Evolutionary conservation across 1,284 basidiomycete species (phyloP), one percentile per base, ranked within the genome.

Genomic region (Psilocybe mexicana): DNA sequence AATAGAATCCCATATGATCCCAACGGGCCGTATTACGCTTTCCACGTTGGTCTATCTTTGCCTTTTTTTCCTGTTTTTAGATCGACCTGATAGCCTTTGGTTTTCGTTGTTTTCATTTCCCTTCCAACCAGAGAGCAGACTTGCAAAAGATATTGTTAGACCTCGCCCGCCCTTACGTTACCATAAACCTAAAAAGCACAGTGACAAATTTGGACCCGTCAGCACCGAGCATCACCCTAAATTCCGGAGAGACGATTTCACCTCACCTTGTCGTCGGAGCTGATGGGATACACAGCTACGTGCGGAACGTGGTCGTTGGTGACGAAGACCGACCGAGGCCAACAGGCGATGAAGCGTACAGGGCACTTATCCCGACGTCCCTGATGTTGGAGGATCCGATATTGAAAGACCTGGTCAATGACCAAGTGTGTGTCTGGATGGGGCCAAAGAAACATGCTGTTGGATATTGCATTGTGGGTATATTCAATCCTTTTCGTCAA

Each of bases 291-390:
- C 79, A 80, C 65, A 79, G 76, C 56, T 63, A 71, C 12, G 69
- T 79, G 1, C 73, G 82, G 0, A 67, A 75, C 57, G 69, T 75
- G 14, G 75, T 84, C 25, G 73, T 78, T 6, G 79, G 80, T 0
- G 65, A 65, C 0, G 67, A 69, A 0, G 74, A 78, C 56, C 63
- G 67, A 10, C 72, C 80, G 0, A 69, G 68, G 7, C 71, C 81
- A 8, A 85, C 84, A 0, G 84, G 84, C 1, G 84, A 87, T 63
- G 80, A 83, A 0, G 83, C 81, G 1, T 86, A 85, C 63, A 75
- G 84, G 48, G 81, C 81, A 8, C 72, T 81, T 18, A 74, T 87
- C 25, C 77, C 80, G 2, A 74, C 81, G 0, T 69, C 72, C 7
- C 62, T 72, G 8, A 74, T 87, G 66, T 54, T 79, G 18, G 64